A percentile compares a stretch with the other conserved stretches of the same genome.
Evolutionary conservation across 2,329 filamentous ascomycete species (phyloP).

Genomic region (Rhinocladiella mackenziei): DNA sequence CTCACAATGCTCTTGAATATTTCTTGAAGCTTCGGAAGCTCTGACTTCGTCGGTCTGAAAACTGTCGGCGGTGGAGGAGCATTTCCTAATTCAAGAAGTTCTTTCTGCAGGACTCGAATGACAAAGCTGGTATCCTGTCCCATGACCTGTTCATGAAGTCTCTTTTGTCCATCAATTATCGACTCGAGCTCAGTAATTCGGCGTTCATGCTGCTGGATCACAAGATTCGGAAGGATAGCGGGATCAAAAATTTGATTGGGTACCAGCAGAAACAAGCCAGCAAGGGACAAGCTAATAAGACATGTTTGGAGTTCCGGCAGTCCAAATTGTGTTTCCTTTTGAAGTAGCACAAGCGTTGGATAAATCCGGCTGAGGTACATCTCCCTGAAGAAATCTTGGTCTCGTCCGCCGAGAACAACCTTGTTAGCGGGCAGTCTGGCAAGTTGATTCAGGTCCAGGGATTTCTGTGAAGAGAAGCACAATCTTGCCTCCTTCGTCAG

Average conservation of each 20-base stretch:
- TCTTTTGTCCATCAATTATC: slow-evolving; percentile 57
- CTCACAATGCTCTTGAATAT: slow-evolving; percentile 61
- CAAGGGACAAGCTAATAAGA: slow-evolving; percentile 72
- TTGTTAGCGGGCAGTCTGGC: slow-evolving; percentile 3
- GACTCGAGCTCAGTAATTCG: slow-evolving; percentile 53
- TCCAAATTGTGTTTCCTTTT: too few species aligned
- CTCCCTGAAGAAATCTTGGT: slow-evolving; percentile 6
- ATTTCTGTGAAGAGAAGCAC: slow-evolving; percentile 2
- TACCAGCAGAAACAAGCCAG: slow-evolving; percentile 73
- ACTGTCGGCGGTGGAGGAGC: slow-evolving; percentile 64
- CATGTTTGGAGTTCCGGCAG: slow-evolving; percentile 55
- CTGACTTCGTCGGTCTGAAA: slow-evolving; percentile 65
- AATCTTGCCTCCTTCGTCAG: slow-evolving; percentile 12
- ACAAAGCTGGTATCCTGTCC: slow-evolving; percentile 66
- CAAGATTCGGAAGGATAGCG: slow-evolving; percentile 57
- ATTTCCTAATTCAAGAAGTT: slow-evolving; percentile 61
- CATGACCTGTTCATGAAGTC: slow-evolving; percentile 65
- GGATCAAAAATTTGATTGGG: slow-evolving; percentile 86
- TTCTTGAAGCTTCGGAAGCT: slow-evolving; percentile 69
- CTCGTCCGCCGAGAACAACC: slow-evolving; percentile 4
- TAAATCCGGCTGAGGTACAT: slow-evolving; percentile 12
- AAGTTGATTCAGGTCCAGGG: slow-evolving; percentile 5
- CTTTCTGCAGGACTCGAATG: slow-evolving; percentile 57
- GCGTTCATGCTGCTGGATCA: slow-evolving; percentile 56
- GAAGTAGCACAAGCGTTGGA: too few species aligned